Evolutionary conservation across 257 asterid species (phyloP).

Genomic region (Lycium ferocissimum): DNA sequence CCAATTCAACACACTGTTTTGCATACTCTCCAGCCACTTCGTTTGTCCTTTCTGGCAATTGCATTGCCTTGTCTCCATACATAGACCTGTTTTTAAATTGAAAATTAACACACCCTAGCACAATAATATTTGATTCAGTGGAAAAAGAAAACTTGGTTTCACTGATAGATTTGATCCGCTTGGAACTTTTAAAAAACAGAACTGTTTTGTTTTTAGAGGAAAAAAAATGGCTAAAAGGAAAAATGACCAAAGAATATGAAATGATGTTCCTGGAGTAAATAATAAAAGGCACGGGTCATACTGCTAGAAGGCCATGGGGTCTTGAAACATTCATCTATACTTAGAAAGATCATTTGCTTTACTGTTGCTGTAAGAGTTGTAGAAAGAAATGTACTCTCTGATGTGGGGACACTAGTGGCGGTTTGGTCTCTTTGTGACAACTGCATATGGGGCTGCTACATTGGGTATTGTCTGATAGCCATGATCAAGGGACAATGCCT

Average conservation of each 20-base stretch:
- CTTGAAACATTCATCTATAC: neutral
- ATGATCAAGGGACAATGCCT: neutral
- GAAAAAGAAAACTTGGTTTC: neutral
- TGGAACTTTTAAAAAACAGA: neutral
- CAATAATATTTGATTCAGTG: constrained; percentile 7
- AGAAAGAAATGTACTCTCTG: neutral
- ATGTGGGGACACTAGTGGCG: neutral
- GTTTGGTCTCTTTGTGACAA: neutral
- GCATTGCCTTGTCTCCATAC: constrained; percentile 76
- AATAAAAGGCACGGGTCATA: constrained; percentile 1
- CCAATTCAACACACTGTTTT: constrained; percentile 66
- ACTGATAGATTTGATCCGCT: neutral
- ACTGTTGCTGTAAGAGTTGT: neutral
- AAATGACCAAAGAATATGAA: constrained; percentile 19
- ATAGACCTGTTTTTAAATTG: constrained; percentile 54
- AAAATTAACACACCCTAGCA: neutral
- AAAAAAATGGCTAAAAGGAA: neutral
- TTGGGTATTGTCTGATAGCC: neutral
- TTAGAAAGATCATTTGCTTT: neutral
- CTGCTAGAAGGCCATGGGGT: neutral
- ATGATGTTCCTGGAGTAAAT: neutral
- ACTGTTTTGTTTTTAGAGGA: neutral
- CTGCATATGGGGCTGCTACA: neutral
- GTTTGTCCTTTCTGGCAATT: constrained; percentile 73
- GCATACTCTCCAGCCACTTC: constrained; percentile 74